A percentile compares a stretch with the other conserved stretches of the same genome.
These are phyloP conservation scores for Lablab purpureus DNA, from an alignment of 306 rosid genomes.

Conservation along the genomic window DNA sequence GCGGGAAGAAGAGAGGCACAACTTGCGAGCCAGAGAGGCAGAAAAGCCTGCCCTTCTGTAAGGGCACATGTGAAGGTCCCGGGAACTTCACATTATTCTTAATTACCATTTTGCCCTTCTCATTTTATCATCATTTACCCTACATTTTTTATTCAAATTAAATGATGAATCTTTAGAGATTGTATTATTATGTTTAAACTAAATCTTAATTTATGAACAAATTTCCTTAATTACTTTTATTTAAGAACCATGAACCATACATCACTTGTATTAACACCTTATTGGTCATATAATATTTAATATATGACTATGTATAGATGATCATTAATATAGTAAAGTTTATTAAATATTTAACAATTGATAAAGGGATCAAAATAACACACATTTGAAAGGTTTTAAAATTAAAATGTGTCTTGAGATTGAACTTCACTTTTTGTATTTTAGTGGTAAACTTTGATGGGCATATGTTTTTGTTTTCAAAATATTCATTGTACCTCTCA, in stretches of 20 bases:
- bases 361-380: too few relatives aligned
- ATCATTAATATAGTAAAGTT: too few relatives aligned
- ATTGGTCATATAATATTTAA: too few relatives aligned
- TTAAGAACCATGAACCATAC: too few relatives aligned
- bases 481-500: slow-evolving; percentile 18
- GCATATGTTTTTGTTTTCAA: not conserved
- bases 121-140: not conserved
- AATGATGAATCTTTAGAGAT: too few relatives aligned
- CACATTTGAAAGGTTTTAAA: not conserved
- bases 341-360: too few relatives aligned
- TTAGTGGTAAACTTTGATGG: slow-evolving; percentile 3
- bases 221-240: too few relatives aligned
- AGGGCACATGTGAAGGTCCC: slow-evolving; percentile 83
- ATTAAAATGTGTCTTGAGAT: not conserved
- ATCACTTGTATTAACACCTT: too few relatives aligned
- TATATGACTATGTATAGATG: too few relatives aligned
- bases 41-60: slow-evolving; percentile 78
- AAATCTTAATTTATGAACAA: too few relatives aligned
- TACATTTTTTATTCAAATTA: not conserved
- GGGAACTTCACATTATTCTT: slow-evolving; percentile 43
- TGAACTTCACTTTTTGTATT: slow-evolving; percentile 14
- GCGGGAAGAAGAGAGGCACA: slow-evolving; percentile 63
- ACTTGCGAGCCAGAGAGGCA: slow-evolving; percentile 63
- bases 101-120: slow-evolving; percentile 51
- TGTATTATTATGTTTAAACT: too few relatives aligned